phyloP scores from a whole-genome alignment of 306 rosid genomes.

The Malus fusca region DNA sequence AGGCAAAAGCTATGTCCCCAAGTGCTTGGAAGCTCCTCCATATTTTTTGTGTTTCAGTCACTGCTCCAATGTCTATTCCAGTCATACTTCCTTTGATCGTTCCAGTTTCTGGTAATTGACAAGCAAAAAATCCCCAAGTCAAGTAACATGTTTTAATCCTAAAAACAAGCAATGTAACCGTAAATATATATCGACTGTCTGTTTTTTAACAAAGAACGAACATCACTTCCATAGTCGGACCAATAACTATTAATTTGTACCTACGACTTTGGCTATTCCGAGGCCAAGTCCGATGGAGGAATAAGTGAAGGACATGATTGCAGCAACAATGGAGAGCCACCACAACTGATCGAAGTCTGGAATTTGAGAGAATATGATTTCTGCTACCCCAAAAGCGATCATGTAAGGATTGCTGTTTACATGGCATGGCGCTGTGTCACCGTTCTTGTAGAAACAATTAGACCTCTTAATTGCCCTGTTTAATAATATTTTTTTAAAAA shows the following conservation, averaged over 20 bases:
- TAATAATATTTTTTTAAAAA: background rate
- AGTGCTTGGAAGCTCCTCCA: slow-evolving; percentile 41
- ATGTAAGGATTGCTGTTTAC: slow-evolving; percentile 64
- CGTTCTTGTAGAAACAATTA: slow-evolving; percentile 57
- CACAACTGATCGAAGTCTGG: slow-evolving; percentile 71
- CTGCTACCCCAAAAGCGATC: slow-evolving; percentile 62
- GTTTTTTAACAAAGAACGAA: too few relatives aligned
- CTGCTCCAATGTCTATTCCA: slow-evolving; percentile 16
- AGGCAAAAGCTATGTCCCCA: slow-evolving; percentile 39
- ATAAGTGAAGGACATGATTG: slow-evolving; percentile 85
- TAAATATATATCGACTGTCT: too few relatives aligned
- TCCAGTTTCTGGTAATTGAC: slow-evolving; percentile 10
- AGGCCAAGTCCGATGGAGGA: slow-evolving; percentile 80
- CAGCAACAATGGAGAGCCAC: slow-evolving; percentile 87
- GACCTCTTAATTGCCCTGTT: slow-evolving; percentile 77
- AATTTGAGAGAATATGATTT: slow-evolving; percentile 69
- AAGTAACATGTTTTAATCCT: background rate
- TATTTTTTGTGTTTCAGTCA: slow-evolving; percentile 21
- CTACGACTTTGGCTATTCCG: slow-evolving; percentile 57
- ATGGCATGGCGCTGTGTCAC: slow-evolving; percentile 53
- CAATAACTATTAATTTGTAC: slow-evolving; percentile 12
- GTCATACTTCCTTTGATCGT: slow-evolving; percentile 24
- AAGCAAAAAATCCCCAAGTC: background rate
- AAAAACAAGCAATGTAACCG: background rate
- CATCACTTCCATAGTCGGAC: too few relatives aligned